Percentiles rank a stretch among this genome's conserved stretches.
phyloP scores from a whole-genome alignment of 495 filamentous ascomycete species.

The Aspergillus carlsbadensis region DNA sequence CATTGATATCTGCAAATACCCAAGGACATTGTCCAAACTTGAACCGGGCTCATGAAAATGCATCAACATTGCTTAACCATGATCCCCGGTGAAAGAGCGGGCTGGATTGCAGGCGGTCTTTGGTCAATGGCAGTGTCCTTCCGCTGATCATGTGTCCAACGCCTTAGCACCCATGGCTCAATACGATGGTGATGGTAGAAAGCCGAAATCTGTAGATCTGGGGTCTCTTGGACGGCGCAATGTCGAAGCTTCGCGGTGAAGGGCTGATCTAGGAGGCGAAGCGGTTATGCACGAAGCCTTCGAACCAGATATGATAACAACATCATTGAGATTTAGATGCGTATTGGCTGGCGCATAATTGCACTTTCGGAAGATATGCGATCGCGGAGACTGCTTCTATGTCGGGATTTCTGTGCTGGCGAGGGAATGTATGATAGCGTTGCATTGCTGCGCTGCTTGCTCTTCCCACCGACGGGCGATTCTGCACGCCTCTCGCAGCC shows the following conservation, averaged over 20 bases:
- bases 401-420: background rate
- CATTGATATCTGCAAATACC: background rate
- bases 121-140: background rate
- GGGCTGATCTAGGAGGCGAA: background rate
- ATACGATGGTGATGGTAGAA: background rate
- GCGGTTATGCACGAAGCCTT: background rate
- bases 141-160: background rate
- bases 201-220: background rate
- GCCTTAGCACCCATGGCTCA: background rate
- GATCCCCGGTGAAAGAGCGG: background rate
- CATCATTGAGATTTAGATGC: background rate
- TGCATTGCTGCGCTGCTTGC: background rate
- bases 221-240: background rate
- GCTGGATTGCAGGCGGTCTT: background rate
- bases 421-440: background rate
- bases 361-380: background rate
- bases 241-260: background rate
- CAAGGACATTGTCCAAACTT: background rate
- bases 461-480: background rate
- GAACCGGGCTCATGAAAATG: background rate
- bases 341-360: background rate
- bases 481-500: background rate
- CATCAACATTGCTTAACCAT: background rate
- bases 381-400: background rate
- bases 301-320: background rate